Percentiles rank a stretch among this genome's conserved stretches.
Conservation (phyloP, 345 rosid genomes). For the Turnera subulata region DNA sequence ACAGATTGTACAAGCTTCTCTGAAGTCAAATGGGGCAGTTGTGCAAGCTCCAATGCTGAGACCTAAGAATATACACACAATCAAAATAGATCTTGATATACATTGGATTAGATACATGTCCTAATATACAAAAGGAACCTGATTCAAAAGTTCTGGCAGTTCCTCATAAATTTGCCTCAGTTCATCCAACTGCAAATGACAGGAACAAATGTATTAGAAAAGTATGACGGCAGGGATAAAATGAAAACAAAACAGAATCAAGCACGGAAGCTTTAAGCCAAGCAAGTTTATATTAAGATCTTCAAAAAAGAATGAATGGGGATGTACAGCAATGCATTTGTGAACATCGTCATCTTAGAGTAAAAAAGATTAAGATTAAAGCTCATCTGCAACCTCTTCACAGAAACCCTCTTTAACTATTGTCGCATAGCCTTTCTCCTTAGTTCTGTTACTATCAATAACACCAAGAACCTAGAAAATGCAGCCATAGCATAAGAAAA, state of each 20-base stretch:
- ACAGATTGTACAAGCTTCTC: slow-evolving; percentile 56
- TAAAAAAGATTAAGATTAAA: too few species aligned
- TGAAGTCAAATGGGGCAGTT: slow-evolving; percentile 53
- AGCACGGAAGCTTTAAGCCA: too few species aligned
- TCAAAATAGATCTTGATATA: slow-evolving; percentile 12
- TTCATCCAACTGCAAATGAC: slow-evolving; percentile 68
- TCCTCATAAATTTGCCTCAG: slow-evolving; percentile 91
- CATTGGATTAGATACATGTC: slow-evolving; percentile 10
- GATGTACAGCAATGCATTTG: too few species aligned
- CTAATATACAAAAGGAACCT: slow-evolving; percentile 45
- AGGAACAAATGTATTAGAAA: slow-evolving; percentile 7
- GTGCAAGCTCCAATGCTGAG: slow-evolving; percentile 62
- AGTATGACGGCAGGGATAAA: too few species aligned
- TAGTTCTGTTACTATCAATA: slow-evolving; percentile 73
- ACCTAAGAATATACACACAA: slow-evolving; percentile 46
- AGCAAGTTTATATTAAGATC: too few species aligned
- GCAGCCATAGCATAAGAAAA: too few species aligned
- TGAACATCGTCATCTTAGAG: too few species aligned
- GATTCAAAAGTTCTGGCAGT: slow-evolving; percentile 80
- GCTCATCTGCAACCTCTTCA: slow-evolving; percentile 69
- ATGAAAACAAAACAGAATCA: too few species aligned
- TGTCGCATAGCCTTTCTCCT: slow-evolving; percentile 81
- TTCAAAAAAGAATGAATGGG: too few species aligned
- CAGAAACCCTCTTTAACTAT: slow-evolving; percentile 88
- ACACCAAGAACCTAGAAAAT: slow-evolving; percentile 78